Conservation (phyloP, 2,329 filamentous ascomycete species). For the Aspergillus melleus region DNA sequence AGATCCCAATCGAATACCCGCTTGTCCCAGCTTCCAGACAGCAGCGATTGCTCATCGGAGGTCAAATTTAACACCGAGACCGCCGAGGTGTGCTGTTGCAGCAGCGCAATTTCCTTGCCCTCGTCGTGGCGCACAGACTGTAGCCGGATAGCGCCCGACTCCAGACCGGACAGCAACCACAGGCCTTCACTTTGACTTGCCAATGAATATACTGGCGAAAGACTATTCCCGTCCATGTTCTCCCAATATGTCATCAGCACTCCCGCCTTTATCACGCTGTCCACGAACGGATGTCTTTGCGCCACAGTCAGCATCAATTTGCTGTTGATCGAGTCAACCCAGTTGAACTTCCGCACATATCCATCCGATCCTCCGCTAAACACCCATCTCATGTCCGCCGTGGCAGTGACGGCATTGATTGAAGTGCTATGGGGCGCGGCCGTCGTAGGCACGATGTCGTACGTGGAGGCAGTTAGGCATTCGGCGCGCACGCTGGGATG, state of each 20-base stretch:
- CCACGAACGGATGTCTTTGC: constrained; percentile 93
- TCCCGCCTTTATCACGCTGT: constrained; percentile 93
- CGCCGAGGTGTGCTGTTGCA: constrained; percentile 84
- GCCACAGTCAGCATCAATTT: constrained; percentile 92
- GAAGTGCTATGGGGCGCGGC: constrained; percentile 94
- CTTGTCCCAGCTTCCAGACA: constrained; percentile 98
- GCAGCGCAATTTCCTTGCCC: constrained; percentile 79
- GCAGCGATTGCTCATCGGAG: constrained; percentile 78
- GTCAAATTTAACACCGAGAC: constrained; percentile 83
- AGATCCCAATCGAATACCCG: constrained; percentile 92
- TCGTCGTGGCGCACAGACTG: constrained; percentile 94
- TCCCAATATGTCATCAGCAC: constrained; percentile 98
- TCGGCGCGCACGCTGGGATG: constrained; percentile 71
- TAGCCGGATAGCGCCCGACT: constrained; percentile 88
- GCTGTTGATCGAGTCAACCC: constrained; percentile 89
- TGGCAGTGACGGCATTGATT: constrained; percentile 88
- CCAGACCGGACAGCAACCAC: constrained; percentile 87
- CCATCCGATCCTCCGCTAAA: constrained; percentile 93
- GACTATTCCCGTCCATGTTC: constrained; percentile 74
- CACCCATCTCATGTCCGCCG: constrained; percentile 91
- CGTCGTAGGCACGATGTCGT: constrained; percentile 96
- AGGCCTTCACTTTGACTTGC: constrained; percentile 86
- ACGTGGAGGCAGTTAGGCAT: constrained; percentile 74
- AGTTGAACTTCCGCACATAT: constrained; percentile 96
- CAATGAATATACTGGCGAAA: constrained; percentile 93